Evolutionary conservation across 1,139 yeast species (phyloP).

Genomic region (Diutina rugosa): DNA sequence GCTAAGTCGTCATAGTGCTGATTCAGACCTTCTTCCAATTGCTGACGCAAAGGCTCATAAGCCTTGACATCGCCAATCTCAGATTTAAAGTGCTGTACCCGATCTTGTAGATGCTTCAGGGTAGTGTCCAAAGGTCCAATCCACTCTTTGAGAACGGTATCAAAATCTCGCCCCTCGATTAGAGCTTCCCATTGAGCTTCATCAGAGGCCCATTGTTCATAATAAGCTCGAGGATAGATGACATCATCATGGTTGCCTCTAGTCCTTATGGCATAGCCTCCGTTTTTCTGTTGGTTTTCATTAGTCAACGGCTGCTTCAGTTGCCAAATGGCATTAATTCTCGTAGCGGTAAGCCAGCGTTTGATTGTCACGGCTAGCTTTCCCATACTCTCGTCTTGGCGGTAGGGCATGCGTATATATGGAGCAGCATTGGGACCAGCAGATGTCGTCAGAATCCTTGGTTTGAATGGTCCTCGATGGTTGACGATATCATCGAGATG

Average conservation of each 20-base stretch:
- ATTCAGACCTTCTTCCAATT: constrained; percentile 15
- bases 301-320: constrained; percentile 5
- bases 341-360: constrained; percentile 13
- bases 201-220: constrained; percentile 14
- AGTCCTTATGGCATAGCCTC: constrained; percentile 16
- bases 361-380: constrained; percentile 21
- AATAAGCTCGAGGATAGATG: constrained; percentile 17
- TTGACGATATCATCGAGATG: constrained; percentile 12
- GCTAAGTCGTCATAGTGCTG: constrained; percentile 12
- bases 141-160: constrained; percentile 11
- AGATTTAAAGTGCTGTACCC: constrained; percentile 6
- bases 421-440: constrained; percentile 23
- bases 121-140: constrained; percentile 11
- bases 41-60: constrained; percentile 6
- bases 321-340: constrained; percentile 18
- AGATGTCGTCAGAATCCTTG: constrained; percentile 15
- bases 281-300: constrained; percentile 11
- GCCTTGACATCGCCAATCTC: constrained; percentile 7
- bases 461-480: constrained; percentile 25
- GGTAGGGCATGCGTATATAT: constrained; percentile 15
- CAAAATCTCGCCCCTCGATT: constrained; percentile 3
- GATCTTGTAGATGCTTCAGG: constrained; percentile 8
- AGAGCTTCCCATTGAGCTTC: constrained; percentile 27
- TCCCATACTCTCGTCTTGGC: constrained; percentile 7
- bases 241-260: constrained; percentile 17